These are phyloP conservation scores for Gossypium davidsonii DNA, from an alignment of 441 rosid genomes.

Conservation along the genomic window DNA sequence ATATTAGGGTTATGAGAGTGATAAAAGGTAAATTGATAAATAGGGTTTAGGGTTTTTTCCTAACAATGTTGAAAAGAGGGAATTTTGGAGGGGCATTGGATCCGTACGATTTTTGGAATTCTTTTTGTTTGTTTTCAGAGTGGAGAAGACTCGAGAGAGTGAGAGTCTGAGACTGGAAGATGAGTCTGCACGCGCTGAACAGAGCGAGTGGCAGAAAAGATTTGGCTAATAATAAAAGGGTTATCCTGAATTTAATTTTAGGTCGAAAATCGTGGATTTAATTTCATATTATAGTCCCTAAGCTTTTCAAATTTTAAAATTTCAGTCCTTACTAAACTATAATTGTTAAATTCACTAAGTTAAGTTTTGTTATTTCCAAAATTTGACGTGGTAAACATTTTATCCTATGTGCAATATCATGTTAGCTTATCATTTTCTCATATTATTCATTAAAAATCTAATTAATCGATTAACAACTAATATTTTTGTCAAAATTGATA, in stretches of 20 bases:
- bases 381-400: rapidly evolving
- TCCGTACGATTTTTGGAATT: not conserved
- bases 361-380: too few species aligned
- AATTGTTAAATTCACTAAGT: too few species aligned
- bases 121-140: not conserved
- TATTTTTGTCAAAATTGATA: too few species aligned
- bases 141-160: not conserved
- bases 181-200: not conserved
- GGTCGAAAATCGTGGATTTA: too few species aligned
- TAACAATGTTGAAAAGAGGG: not conserved
- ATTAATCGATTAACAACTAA: too few species aligned
- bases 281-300: not conserved
- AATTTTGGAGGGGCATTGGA: not conserved
- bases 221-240: not conserved
- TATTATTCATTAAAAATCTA: too few species aligned
- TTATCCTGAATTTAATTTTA: too few species aligned
- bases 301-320: too few species aligned
- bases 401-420: too few species aligned
- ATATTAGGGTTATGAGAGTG: not conserved
- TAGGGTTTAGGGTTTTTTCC: not conserved
- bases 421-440: rapidly evolving
- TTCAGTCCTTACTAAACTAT: too few species aligned
- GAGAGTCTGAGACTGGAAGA: not conserved
- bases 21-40: not conserved
- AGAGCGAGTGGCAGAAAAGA: constrained; percentile 1